These are phyloP conservation scores for Effrenium voratum DNA, from an alignment of 73 alveolate species.

Conservation along the genomic window DNA sequence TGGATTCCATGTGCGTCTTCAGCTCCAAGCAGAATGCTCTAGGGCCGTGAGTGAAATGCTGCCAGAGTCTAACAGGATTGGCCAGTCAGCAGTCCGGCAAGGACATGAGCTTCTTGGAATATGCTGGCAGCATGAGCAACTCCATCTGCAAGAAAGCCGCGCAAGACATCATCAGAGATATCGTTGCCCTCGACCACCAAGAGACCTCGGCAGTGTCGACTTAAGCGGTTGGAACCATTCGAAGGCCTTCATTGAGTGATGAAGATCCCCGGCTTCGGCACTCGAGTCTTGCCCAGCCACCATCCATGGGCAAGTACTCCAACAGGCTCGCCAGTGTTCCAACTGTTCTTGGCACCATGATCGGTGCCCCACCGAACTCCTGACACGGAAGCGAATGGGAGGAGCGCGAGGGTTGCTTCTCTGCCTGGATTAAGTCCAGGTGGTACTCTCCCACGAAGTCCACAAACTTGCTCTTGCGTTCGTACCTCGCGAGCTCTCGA, in stretches of 20 bases:
- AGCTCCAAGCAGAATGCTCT: no score
- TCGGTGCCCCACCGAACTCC: constrained; percentile 90
- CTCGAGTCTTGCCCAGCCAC: not conserved
- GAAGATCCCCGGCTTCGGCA: not conserved
- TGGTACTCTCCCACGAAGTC: constrained; percentile 86
- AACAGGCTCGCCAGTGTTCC: constrained; percentile 31
- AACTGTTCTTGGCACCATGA: constrained; percentile 77
- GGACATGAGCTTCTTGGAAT: no score
- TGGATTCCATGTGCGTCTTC: no score
- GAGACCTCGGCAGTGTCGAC: not conserved
- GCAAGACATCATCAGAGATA: constrained; percentile 74
- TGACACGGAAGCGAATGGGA: not conserved
- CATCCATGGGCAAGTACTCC: constrained; percentile 87
- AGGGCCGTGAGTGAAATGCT: no score
- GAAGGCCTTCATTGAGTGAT: not conserved
- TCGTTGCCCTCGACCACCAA: constrained; percentile 89
- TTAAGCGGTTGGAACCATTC: no score
- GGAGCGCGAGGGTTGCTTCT: no score
- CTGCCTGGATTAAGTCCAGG: constrained; percentile 73
- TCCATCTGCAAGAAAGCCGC: no score
- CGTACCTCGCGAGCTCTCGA: no score
- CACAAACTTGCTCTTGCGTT: constrained; percentile 71
- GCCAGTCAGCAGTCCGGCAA: no score
- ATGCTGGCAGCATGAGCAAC: no score
- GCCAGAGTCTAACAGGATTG: no score